Base-by-base conservation (phyloP, 176 grass and related monocot genomes). In the Pontederia crassipes region DNA sequence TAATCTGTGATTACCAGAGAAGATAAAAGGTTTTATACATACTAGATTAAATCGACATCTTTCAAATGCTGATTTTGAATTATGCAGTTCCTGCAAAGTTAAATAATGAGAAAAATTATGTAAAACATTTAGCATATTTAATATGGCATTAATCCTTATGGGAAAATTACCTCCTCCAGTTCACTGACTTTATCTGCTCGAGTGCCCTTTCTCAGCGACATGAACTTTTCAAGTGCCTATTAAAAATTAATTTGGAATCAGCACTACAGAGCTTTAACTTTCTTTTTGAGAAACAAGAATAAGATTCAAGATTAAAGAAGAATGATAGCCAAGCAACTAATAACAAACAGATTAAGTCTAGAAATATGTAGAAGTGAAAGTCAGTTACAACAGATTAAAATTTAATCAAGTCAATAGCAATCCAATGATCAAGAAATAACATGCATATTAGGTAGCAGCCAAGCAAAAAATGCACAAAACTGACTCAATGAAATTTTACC, bases 31-130 rank as follows among this genome's bases (percentile, higher is more conserved):
- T 57, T 54, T 74, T 48, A 40, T 80, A 75, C 92, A 79, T 96
- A 96, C 92, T 70, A 96, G 78, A 82, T 96, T 96, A 73, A 96
- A 96, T 69, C 86, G 86, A 52, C 70, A 80, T 84, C 87, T 87
- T 71, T 96, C 86, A 1, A 96, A 96, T 78, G 86, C 58, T 77
- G 86, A 90, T 51, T 90, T 96, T 72, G 80, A 80, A 70, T 90
- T 90, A 48, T 96, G 83, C 32, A 96, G 78, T 80, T 90, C 87
- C 92, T 96, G 75, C 73, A 68, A 84, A 70, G 1, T 48, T 69
- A 61, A 66, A 40, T 57, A 40, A 40, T 0, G 72, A 45, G 11
- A 16, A 63, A 8, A 18, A 59, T 9, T 24, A 35, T 8, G 24
- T 59, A 35, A 58, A 35, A 15, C 57, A 64, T 26, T 11, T 47